Conservation (phyloP, 768 basidiomycete genomes). For the Tulasnella sp. region DNA sequence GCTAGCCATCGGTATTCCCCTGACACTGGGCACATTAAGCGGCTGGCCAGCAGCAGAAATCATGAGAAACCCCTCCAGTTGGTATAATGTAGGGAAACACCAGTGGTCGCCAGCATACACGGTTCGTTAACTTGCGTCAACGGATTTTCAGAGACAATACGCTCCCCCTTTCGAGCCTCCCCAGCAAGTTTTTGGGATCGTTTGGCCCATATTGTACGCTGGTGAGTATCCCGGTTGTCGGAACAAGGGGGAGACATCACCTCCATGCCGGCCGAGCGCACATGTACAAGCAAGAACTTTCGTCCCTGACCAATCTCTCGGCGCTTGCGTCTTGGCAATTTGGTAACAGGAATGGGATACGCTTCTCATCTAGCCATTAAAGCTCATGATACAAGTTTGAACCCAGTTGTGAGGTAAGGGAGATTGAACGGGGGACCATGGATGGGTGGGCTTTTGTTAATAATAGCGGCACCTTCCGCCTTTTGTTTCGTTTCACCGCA, state of each 20-base stretch:
- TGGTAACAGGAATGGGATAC: conserved; percentile 55
- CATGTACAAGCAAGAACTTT: background rate
- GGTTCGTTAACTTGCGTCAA: background rate
- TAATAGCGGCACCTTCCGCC: background rate
- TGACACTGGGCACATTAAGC: conserved; percentile 53
- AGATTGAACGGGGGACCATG: conserved; percentile 24
- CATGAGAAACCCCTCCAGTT: conserved; percentile 44
- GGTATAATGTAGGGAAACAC: conserved; percentile 53
- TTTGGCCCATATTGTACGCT: conserved; percentile 53
- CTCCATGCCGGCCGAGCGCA: background rate
- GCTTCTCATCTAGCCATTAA: conserved; percentile 60
- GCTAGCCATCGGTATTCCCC: conserved; percentile 56
- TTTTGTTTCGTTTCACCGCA: background rate
- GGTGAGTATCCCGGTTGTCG: conserved; percentile 29
- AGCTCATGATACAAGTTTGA: conserved; percentile 48
- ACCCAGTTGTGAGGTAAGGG: conserved; percentile 44
- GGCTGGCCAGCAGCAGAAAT: conserved; percentile 50
- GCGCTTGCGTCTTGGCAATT: conserved; percentile 1
- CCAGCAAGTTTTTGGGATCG: conserved; percentile 53
- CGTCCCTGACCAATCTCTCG: conserved; percentile 16
- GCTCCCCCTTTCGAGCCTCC: conserved; percentile 54
- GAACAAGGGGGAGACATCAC: background rate
- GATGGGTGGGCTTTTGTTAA: background rate
- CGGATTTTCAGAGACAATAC: conserved; percentile 43
- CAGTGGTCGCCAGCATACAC: background rate